Base-by-base conservation (phyloP, 345 rosid genomes). In the Psidium guajava region DNA sequence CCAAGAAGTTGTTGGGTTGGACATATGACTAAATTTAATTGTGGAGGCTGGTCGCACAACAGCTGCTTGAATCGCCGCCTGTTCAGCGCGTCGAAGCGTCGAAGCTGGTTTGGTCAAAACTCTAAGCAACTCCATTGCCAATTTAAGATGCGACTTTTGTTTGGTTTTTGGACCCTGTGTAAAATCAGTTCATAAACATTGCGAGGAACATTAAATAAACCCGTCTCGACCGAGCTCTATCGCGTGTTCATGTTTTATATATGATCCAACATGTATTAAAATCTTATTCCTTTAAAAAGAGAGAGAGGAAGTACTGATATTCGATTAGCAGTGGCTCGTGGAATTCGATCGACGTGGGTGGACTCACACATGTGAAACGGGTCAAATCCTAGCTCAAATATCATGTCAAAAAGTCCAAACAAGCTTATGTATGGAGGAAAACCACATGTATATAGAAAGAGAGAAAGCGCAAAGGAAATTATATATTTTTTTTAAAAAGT, bases 401-500 rank as follows among this genome's bases (percentile, higher is more conserved):
- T 5, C 1, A 6, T 0, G 2, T 28, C 15, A 61, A 5, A 28
- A 61, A 61, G 42, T 61, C 40, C 3, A 28, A 14, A 15, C 4
- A 28, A 28, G 18, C 0, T 15, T 61, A 61, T 59, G n/a, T 4
- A 59, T 27, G 16, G 2, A 1, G 4, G 4, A 9, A 58, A 1
- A 27, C 0, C 1, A 15, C 5, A 0, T 28, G 0, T 13, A 61
- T n/a, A 59, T 59, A n/a, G 6, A 27, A 3, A 6, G n/a, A n/a
- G n/a, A n/a, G n/a, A n/a, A n/a, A n/a, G n/a, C n/a, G 2, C 42
- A 40, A 5, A 40, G 42, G 5, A 40, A 40, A 40, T 40, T 40
- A 40, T 5, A n/a, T n/a, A n/a, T n/a, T n/a, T n/a, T n/a, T n/a
- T n/a, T n/a, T n/a, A 40, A 49, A 49, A 49, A 49, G 51, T 49